phyloP scores from a whole-genome alignment of 768 basidiomycete species.

The Kwoniella dejecticola region DNA sequence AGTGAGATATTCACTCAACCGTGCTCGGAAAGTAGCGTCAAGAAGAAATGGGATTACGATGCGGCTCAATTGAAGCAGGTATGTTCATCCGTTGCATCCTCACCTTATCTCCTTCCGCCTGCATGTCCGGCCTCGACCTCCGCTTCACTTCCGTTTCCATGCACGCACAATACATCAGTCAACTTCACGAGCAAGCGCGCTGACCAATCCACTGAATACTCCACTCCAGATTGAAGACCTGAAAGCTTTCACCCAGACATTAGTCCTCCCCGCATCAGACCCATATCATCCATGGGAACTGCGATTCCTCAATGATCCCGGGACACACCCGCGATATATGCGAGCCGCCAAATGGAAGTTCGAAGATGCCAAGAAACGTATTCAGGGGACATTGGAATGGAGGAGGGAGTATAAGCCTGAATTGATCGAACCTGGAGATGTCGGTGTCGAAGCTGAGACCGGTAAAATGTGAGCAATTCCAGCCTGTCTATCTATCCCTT shows the following conservation, averaged over 20 bases:
- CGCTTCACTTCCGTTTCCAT: neutral
- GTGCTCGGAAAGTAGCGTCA: constrained; percentile 59
- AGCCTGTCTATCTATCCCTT: no score
- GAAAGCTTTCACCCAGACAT: constrained; percentile 67
- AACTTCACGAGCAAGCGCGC: no score
- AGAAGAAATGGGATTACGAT: constrained; percentile 67
- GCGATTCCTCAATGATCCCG: constrained; percentile 72
- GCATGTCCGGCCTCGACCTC: no score
- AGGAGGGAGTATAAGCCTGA: constrained; percentile 82
- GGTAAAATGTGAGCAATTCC: constrained; percentile 79
- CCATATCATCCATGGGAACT: constrained; percentile 75
- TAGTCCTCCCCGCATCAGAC: constrained; percentile 68
- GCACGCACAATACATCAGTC: no score
- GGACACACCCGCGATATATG: constrained; percentile 71
- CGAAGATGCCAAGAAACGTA: constrained; percentile 73
- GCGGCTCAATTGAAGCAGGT: constrained; percentile 63
- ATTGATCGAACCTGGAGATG: constrained; percentile 76
- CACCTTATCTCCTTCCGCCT: no score
- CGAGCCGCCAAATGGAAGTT: constrained; percentile 83
- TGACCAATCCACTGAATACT: neutral
- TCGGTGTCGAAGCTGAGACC: constrained; percentile 72
- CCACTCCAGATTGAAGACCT: constrained; percentile 62
- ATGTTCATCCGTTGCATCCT: constrained; percentile 4
- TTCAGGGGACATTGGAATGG: constrained; percentile 80
- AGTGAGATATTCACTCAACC: constrained; percentile 63